phyloP scores from a whole-genome alignment of 306 rosid species.

The Phaseolus lunatus region DNA sequence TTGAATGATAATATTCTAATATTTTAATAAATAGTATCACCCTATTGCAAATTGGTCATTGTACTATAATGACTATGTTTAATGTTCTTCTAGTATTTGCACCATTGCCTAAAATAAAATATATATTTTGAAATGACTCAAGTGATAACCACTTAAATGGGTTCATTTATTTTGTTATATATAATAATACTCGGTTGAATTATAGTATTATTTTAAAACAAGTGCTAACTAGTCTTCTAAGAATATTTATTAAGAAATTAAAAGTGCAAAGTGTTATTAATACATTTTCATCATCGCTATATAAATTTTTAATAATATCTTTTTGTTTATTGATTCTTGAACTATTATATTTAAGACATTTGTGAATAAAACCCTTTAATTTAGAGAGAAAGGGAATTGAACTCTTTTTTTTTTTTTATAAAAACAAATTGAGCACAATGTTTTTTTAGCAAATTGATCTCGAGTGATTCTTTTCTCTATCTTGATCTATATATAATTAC shows the following conservation, averaged over 20 bases:
- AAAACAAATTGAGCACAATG: conserved; percentile 11
- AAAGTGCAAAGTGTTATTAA: background rate
- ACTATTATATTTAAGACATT: background rate
- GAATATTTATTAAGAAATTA: background rate
- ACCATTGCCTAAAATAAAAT: background rate
- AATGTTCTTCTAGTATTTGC: background rate
- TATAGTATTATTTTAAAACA: background rate
- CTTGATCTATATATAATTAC: conserved; percentile 28
- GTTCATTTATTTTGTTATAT: background rate
- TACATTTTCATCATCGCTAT: background rate
- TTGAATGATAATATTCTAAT: background rate
- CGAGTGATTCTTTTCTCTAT: conserved; percentile 16
- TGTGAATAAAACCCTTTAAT: background rate
- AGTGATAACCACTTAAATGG: background rate
- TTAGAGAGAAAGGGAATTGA: background rate
- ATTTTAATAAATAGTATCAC: background rate
- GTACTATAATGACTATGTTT: background rate
- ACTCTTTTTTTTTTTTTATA: background rate
- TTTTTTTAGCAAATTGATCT: background rate
- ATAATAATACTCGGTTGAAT: background rate
- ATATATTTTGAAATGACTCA: background rate
- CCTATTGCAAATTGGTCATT: background rate
- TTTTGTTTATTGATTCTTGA: background rate
- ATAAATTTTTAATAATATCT: too few relatives aligned
- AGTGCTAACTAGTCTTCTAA: too few relatives aligned